A percentile compares a stretch with the other conserved stretches of the same genome.
Conservation (phyloP, 805 yeast genomes). For the Barnettozyma pratensis region DNA sequence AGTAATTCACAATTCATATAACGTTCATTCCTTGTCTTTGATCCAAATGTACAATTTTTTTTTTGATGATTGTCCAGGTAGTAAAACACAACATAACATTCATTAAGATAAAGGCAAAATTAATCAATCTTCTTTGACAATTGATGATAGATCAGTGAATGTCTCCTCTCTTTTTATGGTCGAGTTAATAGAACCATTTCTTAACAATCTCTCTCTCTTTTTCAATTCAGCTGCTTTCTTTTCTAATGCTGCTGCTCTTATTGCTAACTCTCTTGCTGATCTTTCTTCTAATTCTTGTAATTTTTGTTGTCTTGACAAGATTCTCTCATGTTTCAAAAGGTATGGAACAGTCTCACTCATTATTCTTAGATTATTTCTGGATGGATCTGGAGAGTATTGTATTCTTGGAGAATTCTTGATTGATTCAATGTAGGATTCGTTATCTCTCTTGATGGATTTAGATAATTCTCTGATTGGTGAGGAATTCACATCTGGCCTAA, state of each 20-base stretch:
- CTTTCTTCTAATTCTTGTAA: slow-evolving; percentile 75
- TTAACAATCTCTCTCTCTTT: slow-evolving; percentile 53
- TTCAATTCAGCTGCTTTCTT: slow-evolving; percentile 62
- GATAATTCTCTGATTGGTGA: slow-evolving; percentile 36
- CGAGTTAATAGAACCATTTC: slow-evolving; percentile 23
- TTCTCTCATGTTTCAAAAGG: slow-evolving; percentile 69
- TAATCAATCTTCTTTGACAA: slow-evolving; percentile 23
- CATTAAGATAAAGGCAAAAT: too few species aligned
- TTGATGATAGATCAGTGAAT: slow-evolving; percentile 46
- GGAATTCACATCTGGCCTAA: slow-evolving; percentile 20
- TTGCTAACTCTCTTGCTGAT: slow-evolving; percentile 67
- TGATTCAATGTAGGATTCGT: slow-evolving; percentile 32
- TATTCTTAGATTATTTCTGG: slow-evolving; percentile 63
- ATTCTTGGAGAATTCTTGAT: slow-evolving; percentile 32
- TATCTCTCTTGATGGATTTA: slow-evolving; percentile 31
- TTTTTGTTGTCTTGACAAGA: slow-evolving; percentile 70
- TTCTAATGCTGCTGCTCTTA: slow-evolving; percentile 72
- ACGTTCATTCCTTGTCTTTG: not conserved
- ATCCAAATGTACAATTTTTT: not conserved
- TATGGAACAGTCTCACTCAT: slow-evolving; percentile 85
- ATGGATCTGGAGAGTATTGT: slow-evolving; percentile 30
- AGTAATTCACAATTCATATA: not conserved
- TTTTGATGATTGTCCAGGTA: too few species aligned
- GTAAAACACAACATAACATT: too few species aligned
- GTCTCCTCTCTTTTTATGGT: slow-evolving; percentile 47